Percentiles rank a stretch among this genome's conserved stretches.
Conservation (phyloP, 2,329 filamentous ascomycete genomes). For the Lachnellula cervina region DNA sequence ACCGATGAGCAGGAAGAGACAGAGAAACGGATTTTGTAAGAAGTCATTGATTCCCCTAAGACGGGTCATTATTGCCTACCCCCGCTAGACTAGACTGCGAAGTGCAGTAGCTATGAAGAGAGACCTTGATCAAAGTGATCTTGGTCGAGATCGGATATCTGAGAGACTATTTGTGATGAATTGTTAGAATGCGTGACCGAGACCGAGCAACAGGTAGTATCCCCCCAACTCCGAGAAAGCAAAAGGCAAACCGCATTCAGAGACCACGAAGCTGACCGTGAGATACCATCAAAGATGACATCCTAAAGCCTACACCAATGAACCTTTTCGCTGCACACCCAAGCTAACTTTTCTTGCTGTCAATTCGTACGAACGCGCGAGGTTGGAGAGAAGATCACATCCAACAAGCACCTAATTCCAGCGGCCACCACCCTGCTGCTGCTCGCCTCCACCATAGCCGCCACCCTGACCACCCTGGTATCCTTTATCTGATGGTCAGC, state of each 20-base stretch:
- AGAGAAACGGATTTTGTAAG: constrained; percentile 35
- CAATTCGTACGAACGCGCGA: constrained; percentile 25
- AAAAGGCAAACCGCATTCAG: constrained; percentile 28
- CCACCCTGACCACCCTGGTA: constrained; percentile 24
- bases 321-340: constrained; percentile 29
- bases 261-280: constrained; percentile 29
- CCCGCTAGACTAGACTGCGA: constrained; percentile 26
- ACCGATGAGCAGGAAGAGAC: constrained; percentile 58
- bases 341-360: constrained; percentile 31
- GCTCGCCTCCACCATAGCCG: constrained; percentile 27
- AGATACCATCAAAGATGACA: constrained; percentile 22
- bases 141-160: constrained; percentile 23
- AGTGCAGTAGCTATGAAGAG: constrained; percentile 23
- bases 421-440: constrained; percentile 25
- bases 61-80: constrained; percentile 21
- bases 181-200: constrained; percentile 25
- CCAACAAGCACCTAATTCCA: constrained; percentile 21
- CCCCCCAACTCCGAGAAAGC: constrained; percentile 33
- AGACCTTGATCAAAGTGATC: constrained; percentile 30
- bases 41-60: constrained; percentile 23
- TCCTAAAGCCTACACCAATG: constrained; percentile 28
- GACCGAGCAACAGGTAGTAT: constrained; percentile 26
- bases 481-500: constrained; percentile 23
- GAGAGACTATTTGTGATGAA: constrained; percentile 22
- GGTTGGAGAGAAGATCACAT: constrained; percentile 26